Base-by-base conservation (phyloP, 2,329 filamentous ascomycete species). In the Lasiodiplodia sp. region DNA sequence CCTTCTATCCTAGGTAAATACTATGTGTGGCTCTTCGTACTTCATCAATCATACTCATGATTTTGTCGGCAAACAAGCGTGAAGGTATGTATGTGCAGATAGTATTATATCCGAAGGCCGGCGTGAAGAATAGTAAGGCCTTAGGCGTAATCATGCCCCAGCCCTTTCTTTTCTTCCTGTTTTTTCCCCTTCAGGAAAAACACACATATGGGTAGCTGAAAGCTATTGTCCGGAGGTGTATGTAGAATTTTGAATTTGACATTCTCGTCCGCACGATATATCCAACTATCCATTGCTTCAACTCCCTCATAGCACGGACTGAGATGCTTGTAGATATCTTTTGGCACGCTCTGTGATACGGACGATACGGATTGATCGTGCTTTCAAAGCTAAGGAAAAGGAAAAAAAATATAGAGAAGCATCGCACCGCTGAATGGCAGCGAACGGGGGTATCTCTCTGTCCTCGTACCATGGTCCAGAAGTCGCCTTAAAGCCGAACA, bases 381-480 rank as follows among this genome's bases (percentile, higher is more conserved):
- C 4, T n/a, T 4, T 14, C 18, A 49, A 52, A 23, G 7, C 10
- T 11, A 64, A 52, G 18, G n/a, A 8, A 34, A 10, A 6, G 8
- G 25, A 25, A 7, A 34, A 10, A 37, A 64, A 52, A 25, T n/a
- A 14, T 28, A 28, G 28, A 28, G 28, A n/a, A 38, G 18, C 21
- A 64, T 64, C 40, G 44, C 47, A 38, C 28, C 47, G 21, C 44
- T 47, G 14, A 34, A 31, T 14, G 34, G 63, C 38, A 66, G 49
- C 51, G 63, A 55, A 66, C 18, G 63, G 51, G 55, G 63, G 63
- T 66, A 66, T 66, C 51, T 66, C 62, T 66, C 52, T 44, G 51
- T 66, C 51, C 44, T 23, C 21, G 51, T 66, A 66, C 63, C 38
- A 37, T 66, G 63, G 63, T 66, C 63, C 63, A 66, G 63, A 66